Evolutionary conservation across 73 alveolate genomes (phyloP).

Genomic region (Paraurostyla sp.): DNA sequence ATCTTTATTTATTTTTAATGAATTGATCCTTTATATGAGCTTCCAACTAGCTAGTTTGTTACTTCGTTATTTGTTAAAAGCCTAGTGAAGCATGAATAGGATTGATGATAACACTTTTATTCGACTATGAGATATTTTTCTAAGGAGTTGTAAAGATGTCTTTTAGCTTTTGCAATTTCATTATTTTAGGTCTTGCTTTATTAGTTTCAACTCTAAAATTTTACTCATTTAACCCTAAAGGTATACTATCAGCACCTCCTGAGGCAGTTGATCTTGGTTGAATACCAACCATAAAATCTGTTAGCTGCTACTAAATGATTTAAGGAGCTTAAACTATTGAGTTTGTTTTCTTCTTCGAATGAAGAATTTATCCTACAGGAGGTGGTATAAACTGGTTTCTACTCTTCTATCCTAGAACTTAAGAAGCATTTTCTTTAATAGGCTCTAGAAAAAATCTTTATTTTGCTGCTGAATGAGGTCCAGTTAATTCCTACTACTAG

Average conservation of each 20-base stretch:
- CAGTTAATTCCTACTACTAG: background rate
- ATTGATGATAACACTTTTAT: constrained; percentile 4
- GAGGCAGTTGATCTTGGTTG: too few species aligned
- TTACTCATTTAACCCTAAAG: background rate
- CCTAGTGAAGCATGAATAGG: constrained; percentile 22
- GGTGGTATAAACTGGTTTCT: constrained; percentile 9
- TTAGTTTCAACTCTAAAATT: constrained; percentile 55
- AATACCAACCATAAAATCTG: too few species aligned
- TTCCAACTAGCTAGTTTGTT: background rate
- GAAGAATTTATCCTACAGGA: too few species aligned
- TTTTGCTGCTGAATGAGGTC: constrained; percentile 12
- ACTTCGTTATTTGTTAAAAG: too few species aligned
- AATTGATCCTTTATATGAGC: constrained; percentile 2
- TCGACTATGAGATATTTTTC: background rate
- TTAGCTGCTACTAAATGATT: too few species aligned
- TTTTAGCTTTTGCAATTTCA: constrained; percentile 13
- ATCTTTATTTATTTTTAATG: background rate
- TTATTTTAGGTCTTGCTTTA: constrained; percentile 47
- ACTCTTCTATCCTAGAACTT: background rate
- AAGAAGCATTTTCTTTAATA: constrained; percentile 25
- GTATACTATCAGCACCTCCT: too few species aligned
- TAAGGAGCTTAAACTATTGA: too few species aligned
- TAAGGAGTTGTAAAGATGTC: constrained; percentile 45
- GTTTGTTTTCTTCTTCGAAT: too few species aligned
- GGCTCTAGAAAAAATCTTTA: constrained; percentile 33